A percentile compares a stretch with the other conserved stretches of the same genome.
These are phyloP conservation scores for Eucalyptus polybractea DNA, from an alignment of 345 rosid species.

Conservation along the genomic window DNA sequence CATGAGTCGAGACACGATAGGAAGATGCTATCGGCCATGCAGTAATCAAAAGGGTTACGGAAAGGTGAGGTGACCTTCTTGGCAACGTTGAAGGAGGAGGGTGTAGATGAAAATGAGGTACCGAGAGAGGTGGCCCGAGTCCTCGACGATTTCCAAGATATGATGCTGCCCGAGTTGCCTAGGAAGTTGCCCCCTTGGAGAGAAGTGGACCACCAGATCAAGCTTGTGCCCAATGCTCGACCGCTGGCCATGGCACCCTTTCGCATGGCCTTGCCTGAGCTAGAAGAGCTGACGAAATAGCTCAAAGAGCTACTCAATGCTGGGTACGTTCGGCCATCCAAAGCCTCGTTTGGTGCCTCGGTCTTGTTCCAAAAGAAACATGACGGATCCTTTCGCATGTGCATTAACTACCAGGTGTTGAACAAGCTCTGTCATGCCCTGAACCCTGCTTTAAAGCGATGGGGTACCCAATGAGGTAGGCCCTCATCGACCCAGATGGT, in stretches of 20 bases:
- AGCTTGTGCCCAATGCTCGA: too few species aligned
- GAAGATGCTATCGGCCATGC: too few species aligned
- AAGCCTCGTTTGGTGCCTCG: rapidly evolving
- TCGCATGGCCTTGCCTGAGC: rapidly evolving
- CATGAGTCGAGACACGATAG: rapidly evolving
- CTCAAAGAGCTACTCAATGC: too few species aligned
- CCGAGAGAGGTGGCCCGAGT: rapidly evolving
- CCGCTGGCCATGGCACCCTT: rapidly evolving
- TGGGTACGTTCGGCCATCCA: rapidly evolving
- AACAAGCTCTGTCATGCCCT: too few species aligned
- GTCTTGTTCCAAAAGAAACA: too few species aligned
- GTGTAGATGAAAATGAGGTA: rapidly evolving
- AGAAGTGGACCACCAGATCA: rapidly evolving
- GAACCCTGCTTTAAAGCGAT: too few species aligned
- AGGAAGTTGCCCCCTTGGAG: rapidly evolving
- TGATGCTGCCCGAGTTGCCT: too few species aligned
- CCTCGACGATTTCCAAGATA: rapidly evolving
- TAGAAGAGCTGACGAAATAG: rapidly evolving
- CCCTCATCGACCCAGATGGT: too few species aligned
- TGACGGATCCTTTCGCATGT: rapidly evolving
- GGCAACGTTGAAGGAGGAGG: rapidly evolving
- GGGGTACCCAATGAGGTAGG: too few species aligned
- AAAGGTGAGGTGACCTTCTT: too few species aligned
- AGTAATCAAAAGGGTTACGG: rapidly evolving
- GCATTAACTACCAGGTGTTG: too few species aligned